Evolutionary conservation across 225 moss, liverwort and hornwort species (phyloP), one percentile per base, ranked within the genome.

Genomic region (Climacium dendroides): DNA sequence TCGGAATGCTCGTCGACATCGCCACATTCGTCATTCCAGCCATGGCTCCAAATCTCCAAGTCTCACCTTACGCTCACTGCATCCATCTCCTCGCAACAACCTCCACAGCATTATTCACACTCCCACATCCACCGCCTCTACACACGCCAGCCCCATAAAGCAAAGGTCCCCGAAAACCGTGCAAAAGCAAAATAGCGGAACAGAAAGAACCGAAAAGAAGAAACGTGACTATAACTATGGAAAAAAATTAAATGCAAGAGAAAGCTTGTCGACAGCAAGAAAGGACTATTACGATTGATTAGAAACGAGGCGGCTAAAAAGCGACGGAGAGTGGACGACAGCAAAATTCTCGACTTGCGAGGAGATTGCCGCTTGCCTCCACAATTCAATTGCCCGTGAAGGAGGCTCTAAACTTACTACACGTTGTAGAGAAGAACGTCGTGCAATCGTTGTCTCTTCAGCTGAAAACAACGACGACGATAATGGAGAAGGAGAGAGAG

Each of bases 21-120:
- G 89, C 87, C 57, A 88, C 90, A 85, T 45, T 90, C 84, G 89
- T 83, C 71, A 85, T 41, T 28, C 78, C 90, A 65, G 92, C 90
- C 92, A 94, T 92, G 13, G 55, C 82, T 65, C 82, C 74, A 67
- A 81, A 77, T 30, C 83, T 78, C 39, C 39, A 58, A 85, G 47
- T 52, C 71, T 75, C 61, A 83, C 83, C 74, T 65, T 16, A 8
- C 74, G 41, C 39, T 39, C 58, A 39, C 39, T 58, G 18, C 39
- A 53, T 32, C 41, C 84, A 90, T 75, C 74, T 85, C 82, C 47
- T 80, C 80, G 60, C 58, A 50, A 69, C 28, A 34, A 65, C 64
- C 37, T 77, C 71, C 82, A n/a, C 25, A 57, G 37, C 6, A 37
- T 37, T 37, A 55, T 78, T 57, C 17, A 28, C 41, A 69, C 23